Evolutionary conservation across 208 protist species (phyloP).

Genomic region (Leishmania guyanensis): DNA sequence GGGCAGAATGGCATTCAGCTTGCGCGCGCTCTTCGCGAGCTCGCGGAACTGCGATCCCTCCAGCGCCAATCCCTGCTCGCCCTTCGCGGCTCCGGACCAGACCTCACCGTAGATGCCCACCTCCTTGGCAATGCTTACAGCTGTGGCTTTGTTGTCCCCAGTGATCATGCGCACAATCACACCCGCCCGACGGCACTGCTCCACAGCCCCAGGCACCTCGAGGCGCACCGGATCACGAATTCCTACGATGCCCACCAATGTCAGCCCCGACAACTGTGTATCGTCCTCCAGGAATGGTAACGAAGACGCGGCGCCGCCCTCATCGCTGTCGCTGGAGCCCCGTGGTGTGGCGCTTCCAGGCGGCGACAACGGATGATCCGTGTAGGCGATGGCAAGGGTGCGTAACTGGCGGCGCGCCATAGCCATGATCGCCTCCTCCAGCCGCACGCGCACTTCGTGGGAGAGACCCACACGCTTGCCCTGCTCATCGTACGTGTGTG

Average conservation of each 20-base stretch:
- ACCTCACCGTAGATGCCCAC: conserved; percentile 35
- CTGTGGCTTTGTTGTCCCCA: conserved; percentile 93
- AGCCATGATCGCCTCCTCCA: conserved; percentile 47
- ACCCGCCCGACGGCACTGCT: conserved; percentile 89
- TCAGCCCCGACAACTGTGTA: conserved; percentile 28
- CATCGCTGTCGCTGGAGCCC: conserved; percentile 23
- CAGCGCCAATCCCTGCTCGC: conserved; percentile 55
- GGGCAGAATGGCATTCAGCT: conserved; percentile 54
- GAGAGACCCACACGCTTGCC: conserved; percentile 41
- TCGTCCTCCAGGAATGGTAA: conserved; percentile 49
- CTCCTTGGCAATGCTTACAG: conserved; percentile 88
- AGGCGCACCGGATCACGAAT: conserved; percentile 94
- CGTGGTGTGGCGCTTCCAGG: neutral
- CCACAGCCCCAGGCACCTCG: conserved; percentile 92
- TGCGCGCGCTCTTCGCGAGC: conserved; percentile 60
- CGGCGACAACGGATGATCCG: conserved; percentile 27
- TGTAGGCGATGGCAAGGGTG: conserved; percentile 77
- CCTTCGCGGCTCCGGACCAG: conserved; percentile 20
- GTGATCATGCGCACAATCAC: conserved; percentile 97
- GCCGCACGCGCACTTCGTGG: conserved; percentile 35
- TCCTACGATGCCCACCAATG: conserved; percentile 76
- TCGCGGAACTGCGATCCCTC: conserved; percentile 91
- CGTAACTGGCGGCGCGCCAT: conserved; percentile 64
- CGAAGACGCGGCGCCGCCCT: conserved; percentile 33
- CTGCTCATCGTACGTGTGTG: conserved; percentile 33